Evolutionary conservation across 2,329 filamentous ascomycete genomes (phyloP), one percentile per base, ranked within the genome.

Genomic region (Pseudopithomyces chartarum): DNA sequence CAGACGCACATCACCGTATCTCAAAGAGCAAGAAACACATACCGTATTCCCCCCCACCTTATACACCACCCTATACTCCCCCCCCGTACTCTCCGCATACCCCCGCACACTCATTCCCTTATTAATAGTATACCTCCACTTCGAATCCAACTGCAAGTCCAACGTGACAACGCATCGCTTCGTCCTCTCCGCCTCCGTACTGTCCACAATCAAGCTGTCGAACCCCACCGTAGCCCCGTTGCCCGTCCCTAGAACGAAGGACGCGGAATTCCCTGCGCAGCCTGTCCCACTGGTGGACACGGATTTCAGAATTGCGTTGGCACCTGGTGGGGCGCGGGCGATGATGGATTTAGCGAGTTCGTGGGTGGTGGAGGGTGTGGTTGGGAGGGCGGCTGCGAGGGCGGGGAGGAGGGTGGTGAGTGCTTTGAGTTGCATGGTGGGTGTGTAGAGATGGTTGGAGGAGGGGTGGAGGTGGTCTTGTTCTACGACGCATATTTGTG

Each of bases 61-160:
- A 34, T 60, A 60, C 20, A 26, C 19, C 8, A 47, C 59, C 17
- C 46, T 56, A 17, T 52, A 54, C 3, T n/a, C 23, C 6, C 34
- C 59, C 7, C 26, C 22, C 2, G 17, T 53, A 10, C 43, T 33
- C 7, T 56, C 46, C 2, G 52, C 36, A 26, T 44, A 61, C 5
- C 59, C 59, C 13, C 59, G 52, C 23, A 59, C 23, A 19, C 26
- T 43, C 13, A 44, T 58, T 12, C 33, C 53, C 26, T 54, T 58
- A 50, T 60, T 60, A 29, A 60, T 55, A 2, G 60, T 62, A 22
- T 60, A 56, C 49, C 54, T 62, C 60, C 60, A 62, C 17, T 46
- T 48, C 4, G 57, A 43, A 43, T 62, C 57, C 22, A 62, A 13
- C 17, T 44, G 29, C 13, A 62, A 20, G 42, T 62, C 60, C 3